Evolutionary conservation across 1,139 yeast genomes (phyloP), one percentile per base, ranked within the genome.

Genomic region (Scheffersomyces lignicola): DNA sequence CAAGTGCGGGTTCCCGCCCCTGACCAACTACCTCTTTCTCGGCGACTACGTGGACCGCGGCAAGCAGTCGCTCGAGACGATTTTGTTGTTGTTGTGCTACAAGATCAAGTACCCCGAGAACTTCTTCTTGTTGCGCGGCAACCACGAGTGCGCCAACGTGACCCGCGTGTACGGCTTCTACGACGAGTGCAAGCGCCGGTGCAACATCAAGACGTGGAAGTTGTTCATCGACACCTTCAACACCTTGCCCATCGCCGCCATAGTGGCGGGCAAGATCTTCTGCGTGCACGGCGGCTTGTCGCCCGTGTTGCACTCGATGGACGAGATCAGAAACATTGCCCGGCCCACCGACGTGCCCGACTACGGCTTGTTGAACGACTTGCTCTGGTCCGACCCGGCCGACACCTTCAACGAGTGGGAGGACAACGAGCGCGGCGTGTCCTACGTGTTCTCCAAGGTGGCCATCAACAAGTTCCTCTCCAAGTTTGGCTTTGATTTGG

Each of bases 41-140:
- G 98, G 98, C 11, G 98, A 92, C 60, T 92, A 92, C 57, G 98
- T 92, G 32, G 98, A 92, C 62, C 76, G 98, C 46, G 98, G 98
- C 31, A 89, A 90, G 60, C 97, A 92, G 60, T 82, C 94, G 7
- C 67, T 92, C 40, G 98, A 92, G 56, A 90, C 97, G 0, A 90
- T 92, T 16, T 64, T 90, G 44, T 67, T 92, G 32, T 67, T 92
- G 45, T 67, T 92, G 39, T 88, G 96, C 61, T 92, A 88, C 64
- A 92, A 92, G 60, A 90, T 92, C 62, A 90, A 90, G 57, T 90
- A 89, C 56, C 97, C 97, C 1, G 97, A 92, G 54, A 92, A 92
- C 65, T 92, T 92, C 60, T 92, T 92, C 61, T 59, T 92, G 27
- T 69, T 92, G 37, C 72, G 98, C 49, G 97, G 98, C 12, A 92